Conservation (phyloP, 768 basidiomycete genomes). For the Trametes coccinea region DNA sequence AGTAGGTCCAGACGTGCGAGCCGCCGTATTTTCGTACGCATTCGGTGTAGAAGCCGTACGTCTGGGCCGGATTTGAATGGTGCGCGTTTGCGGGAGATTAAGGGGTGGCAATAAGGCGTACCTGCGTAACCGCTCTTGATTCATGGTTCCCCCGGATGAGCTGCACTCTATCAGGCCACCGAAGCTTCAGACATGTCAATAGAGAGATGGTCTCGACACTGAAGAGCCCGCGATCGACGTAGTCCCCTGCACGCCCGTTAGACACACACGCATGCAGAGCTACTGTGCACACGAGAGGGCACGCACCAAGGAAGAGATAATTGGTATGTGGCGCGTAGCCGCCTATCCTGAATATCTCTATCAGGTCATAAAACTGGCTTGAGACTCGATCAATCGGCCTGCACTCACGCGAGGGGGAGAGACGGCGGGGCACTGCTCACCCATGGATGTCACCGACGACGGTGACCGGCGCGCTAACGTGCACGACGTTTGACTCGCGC, state of each 20-base stretch:
- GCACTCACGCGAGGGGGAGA: background rate
- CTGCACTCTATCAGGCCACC: slow-evolving; percentile 96
- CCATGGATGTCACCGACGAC: slow-evolving; percentile 99
- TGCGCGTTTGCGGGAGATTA: slow-evolving; percentile 15
- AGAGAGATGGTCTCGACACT: slow-evolving; percentile 98
- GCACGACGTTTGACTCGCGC: slow-evolving; percentile 98
- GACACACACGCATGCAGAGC: slow-evolving; percentile 2
- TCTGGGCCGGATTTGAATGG: slow-evolving; percentile 51
- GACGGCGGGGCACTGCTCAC: slow-evolving; percentile 52
- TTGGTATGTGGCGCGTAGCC: slow-evolving; percentile 96
- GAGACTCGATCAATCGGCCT: slow-evolving; percentile 36
- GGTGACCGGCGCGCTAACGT: slow-evolving; percentile 94
- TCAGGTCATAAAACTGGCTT: slow-evolving; percentile 99
- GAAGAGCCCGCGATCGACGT: slow-evolving; percentile 96
- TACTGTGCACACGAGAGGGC: background rate
- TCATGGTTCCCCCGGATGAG: slow-evolving; percentile 98
- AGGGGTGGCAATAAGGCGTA: slow-evolving; percentile 41
- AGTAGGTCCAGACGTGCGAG: slow-evolving; percentile 97
- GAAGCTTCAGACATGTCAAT: slow-evolving; percentile 92
- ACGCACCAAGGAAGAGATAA: slow-evolving; percentile 94
- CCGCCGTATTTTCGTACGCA: slow-evolving; percentile 97
- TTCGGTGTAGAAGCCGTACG: slow-evolving; percentile 99
- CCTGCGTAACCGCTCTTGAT: slow-evolving; percentile 96
- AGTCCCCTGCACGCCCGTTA: slow-evolving; percentile 69
- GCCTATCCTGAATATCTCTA: slow-evolving; percentile 99